Evolutionary conservation across 2,329 filamentous ascomycete genomes (phyloP).

Genomic region (Cordyceps farinosa): DNA sequence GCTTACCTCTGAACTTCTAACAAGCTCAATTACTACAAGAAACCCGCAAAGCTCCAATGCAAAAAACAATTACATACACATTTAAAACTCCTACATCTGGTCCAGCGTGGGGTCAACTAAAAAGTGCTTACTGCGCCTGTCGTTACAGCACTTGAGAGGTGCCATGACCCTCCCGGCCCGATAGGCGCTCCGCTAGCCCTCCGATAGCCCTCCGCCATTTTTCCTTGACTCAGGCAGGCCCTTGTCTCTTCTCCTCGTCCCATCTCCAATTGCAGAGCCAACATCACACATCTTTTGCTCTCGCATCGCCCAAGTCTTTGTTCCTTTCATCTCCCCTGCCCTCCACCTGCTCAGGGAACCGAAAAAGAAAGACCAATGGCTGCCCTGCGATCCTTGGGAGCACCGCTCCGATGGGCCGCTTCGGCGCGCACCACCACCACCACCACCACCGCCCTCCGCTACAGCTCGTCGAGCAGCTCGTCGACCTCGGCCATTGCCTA

Average conservation of each 20-base stretch:
- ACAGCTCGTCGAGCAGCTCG: conserved; percentile 50
- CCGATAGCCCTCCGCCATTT: conserved; percentile 17
- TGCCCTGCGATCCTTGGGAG: conserved; percentile 41
- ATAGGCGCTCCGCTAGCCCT: conserved; percentile 13
- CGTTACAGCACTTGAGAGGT: background rate
- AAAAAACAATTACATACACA: background rate
- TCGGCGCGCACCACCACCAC: conserved; percentile 25
- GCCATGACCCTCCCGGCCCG: background rate
- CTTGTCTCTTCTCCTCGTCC: conserved; percentile 7
- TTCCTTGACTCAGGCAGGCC: background rate
- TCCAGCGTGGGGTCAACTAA: background rate
- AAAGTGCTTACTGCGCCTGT: background rate
- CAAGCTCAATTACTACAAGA: no score
- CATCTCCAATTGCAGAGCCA: conserved; percentile 1
- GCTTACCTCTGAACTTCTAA: no score
- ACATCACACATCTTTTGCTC: background rate
- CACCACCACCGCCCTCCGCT: conserved; percentile 32
- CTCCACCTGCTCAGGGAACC: background rate
- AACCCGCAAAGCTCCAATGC: background rate
- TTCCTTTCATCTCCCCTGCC: background rate
- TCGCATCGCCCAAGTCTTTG: background rate
- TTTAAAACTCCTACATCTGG: background rate
- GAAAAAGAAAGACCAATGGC: conserved; percentile 36
- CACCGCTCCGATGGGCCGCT: conserved; percentile 37
- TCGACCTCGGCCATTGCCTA: conserved; percentile 94